Evolutionary conservation across 2,329 filamentous ascomycete species (phyloP), one percentile per base, ranked within the genome.

Genomic region (Taxawa tesnikishii): DNA sequence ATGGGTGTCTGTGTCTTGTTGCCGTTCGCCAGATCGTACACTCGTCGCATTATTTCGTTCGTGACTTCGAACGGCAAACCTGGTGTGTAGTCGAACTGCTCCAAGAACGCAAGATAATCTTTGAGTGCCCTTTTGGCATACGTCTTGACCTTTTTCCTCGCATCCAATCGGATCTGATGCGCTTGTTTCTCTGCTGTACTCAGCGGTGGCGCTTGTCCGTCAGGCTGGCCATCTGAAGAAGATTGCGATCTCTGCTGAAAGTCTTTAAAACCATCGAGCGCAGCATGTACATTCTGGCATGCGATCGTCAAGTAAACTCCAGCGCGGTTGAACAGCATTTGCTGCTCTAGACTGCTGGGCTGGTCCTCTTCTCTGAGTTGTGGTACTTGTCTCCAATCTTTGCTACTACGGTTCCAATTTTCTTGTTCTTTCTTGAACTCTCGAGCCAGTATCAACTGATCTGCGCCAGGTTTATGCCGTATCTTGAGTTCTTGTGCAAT

Each of bases 11-110:
- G 48, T 25, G 41, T 45, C 35, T 47, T 54, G 37, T 48, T 47
- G 19, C 52, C 64, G 43, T 70, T 60, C 28, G 67, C 66, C 15
- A 68, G 63, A 37, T 68, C 59, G 43, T 73, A 73, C 6, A 79
- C 65, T 37, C 70, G 71, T 26, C 68, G 58, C 32, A 67, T 54
- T 39, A 73, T 72, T 26, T 68, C 66, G 33, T 74, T 69, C 12
- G 67, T 69, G 15, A 73, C 57, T 27, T 74, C 67, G 27, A 70
- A 55, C 6, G 78, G 70, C 26, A 82, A 54, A 29, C 80, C 71
- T 0, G 82, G 80, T 0, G 83, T 81, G 55, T 90, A 90, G 46
- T 90, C 79, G 40, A 90, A 76, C 37, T 75, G 65, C 1, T 74
- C 73, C 24, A 92, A 60, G 48, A 83, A 90, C 14, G 70, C 63